Conservation (phyloP, 345 rosid genomes). For the Citrus medica region DNA sequence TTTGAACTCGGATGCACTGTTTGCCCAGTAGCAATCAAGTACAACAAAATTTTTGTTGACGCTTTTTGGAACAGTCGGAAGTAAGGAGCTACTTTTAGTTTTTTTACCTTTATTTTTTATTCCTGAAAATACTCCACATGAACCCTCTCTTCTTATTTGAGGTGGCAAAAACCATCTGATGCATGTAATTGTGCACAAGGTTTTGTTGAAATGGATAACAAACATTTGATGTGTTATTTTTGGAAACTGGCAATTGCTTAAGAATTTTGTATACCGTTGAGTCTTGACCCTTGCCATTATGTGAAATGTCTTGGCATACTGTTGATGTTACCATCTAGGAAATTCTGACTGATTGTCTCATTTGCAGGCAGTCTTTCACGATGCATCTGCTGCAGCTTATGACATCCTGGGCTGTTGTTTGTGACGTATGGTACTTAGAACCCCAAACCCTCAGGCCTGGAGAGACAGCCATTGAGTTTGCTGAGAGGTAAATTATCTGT, state of each 20-base stretch:
- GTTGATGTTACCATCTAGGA: not conserved
- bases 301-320: not conserved
- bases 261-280: not conserved
- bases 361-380: conserved; percentile 92
- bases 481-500: conserved; percentile 67
- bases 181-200: not conserved
- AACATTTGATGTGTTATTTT: not conserved
- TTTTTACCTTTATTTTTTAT: not conserved
- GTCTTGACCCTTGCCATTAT: not conserved
- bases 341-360: conserved; percentile 11
- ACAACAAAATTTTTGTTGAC: conserved; percentile 95
- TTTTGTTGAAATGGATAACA: not conserved
- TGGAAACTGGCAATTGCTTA: not conserved
- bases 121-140: not conserved
- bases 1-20: conserved; percentile 95
- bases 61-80: conserved; percentile 99
- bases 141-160: not conserved
- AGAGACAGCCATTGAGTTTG: conserved; percentile 93
- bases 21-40: conserved; percentile 94
- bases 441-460: conserved; percentile 83
- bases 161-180: not conserved
- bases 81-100: conserved; percentile 37
- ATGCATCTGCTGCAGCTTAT: conserved; percentile 95
- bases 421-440: conserved; percentile 99
- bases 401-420: conserved; percentile 99